Conservation (phyloP, 73 alveolate genomes). For the Paramecium primaurelia region DNA sequence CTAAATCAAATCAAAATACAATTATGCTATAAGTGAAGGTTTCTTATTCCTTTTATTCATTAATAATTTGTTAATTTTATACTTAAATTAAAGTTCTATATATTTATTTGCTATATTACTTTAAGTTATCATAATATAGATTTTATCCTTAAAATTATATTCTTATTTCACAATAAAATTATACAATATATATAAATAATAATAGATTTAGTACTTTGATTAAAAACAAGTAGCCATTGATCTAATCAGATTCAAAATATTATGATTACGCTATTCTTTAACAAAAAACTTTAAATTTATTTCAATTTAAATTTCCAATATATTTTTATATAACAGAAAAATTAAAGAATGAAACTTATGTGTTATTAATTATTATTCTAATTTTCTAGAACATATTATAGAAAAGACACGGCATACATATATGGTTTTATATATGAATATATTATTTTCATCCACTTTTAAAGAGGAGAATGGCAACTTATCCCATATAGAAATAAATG, state of each 20-base stretch:
- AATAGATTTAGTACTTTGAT: neutral
- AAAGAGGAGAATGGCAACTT: constrained; percentile 89
- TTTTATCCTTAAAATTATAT: constrained; percentile 65
- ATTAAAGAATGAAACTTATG: neutral
- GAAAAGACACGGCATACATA: neutral
- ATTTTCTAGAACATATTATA: neutral
- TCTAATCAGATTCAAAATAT: constrained; percentile 70
- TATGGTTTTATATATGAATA: neutral
- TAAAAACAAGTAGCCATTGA: constrained; percentile 66
- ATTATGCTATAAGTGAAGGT: neutral
- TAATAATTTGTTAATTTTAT: neutral
- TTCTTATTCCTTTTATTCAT: neutral
- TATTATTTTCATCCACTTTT: constrained; percentile 56
- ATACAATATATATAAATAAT: neutral
- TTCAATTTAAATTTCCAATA: constrained; percentile 62
- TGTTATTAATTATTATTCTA: neutral
- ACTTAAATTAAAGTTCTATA: neutral
- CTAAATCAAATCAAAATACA: neutral
- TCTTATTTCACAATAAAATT: constrained; percentile 59
- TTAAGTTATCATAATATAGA: neutral
- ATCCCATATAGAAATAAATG: constrained; percentile 97
- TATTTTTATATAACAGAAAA: constrained; percentile 62
- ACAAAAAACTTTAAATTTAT: constrained; percentile 76
- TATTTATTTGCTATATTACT: neutral
- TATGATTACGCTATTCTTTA: constrained; percentile 14